These are phyloP conservation scores for Eucalyptus regnans DNA, from an alignment of 345 rosid genomes.

Conservation along the genomic window DNA sequence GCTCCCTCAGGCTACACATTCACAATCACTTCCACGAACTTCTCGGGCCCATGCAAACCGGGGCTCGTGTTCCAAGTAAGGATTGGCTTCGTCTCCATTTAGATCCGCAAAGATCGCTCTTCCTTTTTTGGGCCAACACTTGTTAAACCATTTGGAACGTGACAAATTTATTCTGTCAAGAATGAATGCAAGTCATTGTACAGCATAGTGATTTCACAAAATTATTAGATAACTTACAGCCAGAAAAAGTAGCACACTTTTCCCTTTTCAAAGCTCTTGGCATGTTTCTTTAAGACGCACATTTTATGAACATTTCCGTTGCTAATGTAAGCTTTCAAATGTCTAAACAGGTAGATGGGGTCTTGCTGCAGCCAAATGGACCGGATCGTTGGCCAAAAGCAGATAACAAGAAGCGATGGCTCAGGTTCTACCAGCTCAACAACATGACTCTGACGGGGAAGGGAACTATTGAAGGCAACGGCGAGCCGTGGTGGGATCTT, in stretches of 20 bases:
- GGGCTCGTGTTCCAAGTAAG: slow-evolving; percentile 71
- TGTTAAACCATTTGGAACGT: not conserved
- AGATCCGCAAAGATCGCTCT: not conserved
- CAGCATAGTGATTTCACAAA: not conserved
- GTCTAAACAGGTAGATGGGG: slow-evolving; percentile 52
- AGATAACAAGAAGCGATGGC: slow-evolving; percentile 81
- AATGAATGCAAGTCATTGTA: not conserved
- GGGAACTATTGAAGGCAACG: slow-evolving; percentile 93
- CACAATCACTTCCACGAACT: slow-evolving; percentile 72
- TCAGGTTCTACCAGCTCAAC: slow-evolving; percentile 70
- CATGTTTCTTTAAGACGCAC: not conserved
- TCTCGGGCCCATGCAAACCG: slow-evolving; percentile 82
- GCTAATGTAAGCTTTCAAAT: not conserved
- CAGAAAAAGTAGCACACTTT: not conserved
- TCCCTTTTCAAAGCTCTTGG: not conserved
- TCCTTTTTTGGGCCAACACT: not conserved
- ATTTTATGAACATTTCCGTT: not conserved
- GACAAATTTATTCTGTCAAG: not conserved
- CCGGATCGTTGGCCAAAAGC: slow-evolving; percentile 78
- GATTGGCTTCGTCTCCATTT: not conserved
- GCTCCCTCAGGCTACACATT: slow-evolving; percentile 59
- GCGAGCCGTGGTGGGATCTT: slow-evolving; percentile 96
- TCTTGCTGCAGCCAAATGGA: slow-evolving; percentile 81
- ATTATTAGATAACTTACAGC: not conserved
- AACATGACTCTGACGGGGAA: slow-evolving; percentile 53